Base-by-base conservation (phyloP, 2,329 filamentous ascomycete species). In the Aspergillus calidoustus region DNA sequence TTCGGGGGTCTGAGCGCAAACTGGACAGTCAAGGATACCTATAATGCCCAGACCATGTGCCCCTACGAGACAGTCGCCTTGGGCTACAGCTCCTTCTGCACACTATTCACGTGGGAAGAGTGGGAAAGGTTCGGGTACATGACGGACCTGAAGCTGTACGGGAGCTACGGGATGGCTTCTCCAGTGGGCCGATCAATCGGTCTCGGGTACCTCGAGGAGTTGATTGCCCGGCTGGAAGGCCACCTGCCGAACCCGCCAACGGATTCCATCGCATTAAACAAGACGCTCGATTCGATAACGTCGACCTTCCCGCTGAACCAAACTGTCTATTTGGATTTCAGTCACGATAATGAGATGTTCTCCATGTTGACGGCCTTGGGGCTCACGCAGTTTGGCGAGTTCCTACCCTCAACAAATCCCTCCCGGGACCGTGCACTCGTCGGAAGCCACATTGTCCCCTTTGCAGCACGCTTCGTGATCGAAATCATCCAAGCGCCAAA, bases 261-360 rank as follows among this genome's bases (percentile, higher is more conserved):
- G 30, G 9, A 34, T 34, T 7, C 9, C 7, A 7, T 34, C 9
- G 30, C 30, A 7, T 34, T 34, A 1, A 34, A 34, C 9, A 7
- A 34, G 30, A 34, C 30, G 2, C 9, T 34, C 7, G 7, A 34
- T 34, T 7, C 30, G 9, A 34, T 1, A 3, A 34, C 30, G 9
- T 34, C 30, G 30, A 34, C 30, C 3, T 34, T 34, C 9, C 30
- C 30, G 1, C 30, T 34, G 7, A 34, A 34, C 9, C 9, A 34
- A 93, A 75, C 84, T 85, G 80, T 93, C 17, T 92, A 92, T 74
- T 85, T 93, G 54, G 90, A 93, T 78, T 93, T 93, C 74, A 88
- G 86, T 17, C 91, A 93, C 74, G 91, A 93, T 75, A 89, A 89
- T 34, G 91, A 90, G 72, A 91, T 91, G 62, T 81, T 89, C 68